Conservation (phyloP, 1,284 basidiomycete species). For the Trichosporon inkin region DNA sequence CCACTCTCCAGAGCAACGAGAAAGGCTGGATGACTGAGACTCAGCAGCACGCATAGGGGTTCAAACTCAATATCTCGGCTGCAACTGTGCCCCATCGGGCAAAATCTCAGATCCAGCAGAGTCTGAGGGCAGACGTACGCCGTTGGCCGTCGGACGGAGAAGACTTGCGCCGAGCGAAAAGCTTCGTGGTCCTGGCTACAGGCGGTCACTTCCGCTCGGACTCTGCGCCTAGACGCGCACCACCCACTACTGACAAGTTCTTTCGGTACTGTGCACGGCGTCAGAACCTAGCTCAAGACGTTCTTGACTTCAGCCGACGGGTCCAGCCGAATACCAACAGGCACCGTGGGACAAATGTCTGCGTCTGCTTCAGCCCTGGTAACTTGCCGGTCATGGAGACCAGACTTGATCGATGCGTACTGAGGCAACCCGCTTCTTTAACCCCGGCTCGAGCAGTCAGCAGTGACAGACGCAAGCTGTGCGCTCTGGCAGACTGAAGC, state of each 20-base stretch:
- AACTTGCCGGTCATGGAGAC: neutral
- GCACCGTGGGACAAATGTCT: neutral
- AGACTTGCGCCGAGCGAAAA: neutral
- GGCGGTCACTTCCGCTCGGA: too few relatives aligned
- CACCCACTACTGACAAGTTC: too few relatives aligned
- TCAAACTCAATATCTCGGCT: constrained; percentile 1
- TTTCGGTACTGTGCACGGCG: too few relatives aligned
- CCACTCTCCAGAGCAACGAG: too few relatives aligned
- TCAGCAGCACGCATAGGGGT: neutral
- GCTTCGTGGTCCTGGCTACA: neutral
- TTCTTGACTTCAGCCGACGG: too few relatives aligned
- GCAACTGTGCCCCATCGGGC: constrained; percentile 3
- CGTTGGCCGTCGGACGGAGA: neutral
- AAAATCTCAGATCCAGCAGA: neutral
- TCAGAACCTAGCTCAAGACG: too few relatives aligned
- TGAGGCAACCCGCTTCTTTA: too few relatives aligned
- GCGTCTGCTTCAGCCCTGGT: neutral
- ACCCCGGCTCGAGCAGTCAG: too few relatives aligned
- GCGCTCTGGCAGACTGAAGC: neutral
- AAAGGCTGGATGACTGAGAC: too few relatives aligned
- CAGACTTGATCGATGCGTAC: neutral
- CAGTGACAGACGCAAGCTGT: neutral
- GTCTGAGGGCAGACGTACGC: neutral
- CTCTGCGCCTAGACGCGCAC: too few relatives aligned
- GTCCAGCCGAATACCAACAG: neutral